Evolutionary conservation across 2,329 filamentous ascomycete genomes (phyloP).

Genomic region (Ceratocystis albifundus): DNA sequence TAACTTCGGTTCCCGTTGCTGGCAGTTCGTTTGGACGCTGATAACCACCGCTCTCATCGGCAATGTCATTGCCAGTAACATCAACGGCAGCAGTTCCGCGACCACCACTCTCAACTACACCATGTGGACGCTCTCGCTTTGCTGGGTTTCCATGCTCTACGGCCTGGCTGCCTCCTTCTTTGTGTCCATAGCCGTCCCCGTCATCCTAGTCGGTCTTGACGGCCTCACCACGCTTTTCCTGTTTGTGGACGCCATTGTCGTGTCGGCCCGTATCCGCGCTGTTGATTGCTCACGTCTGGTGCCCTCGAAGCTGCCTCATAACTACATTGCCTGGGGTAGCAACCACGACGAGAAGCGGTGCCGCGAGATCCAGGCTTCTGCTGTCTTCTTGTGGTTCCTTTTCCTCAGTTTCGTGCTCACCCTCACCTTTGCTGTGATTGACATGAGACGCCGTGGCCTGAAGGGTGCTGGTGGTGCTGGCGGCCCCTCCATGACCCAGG

Average conservation of each 20-base stretch:
- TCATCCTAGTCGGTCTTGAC: constrained; percentile 47
- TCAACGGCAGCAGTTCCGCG: constrained; percentile 34
- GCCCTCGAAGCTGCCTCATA: constrained; percentile 29
- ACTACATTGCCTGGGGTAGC: constrained; percentile 54
- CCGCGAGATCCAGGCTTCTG: constrained; percentile 61
- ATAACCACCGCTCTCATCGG: constrained; percentile 46
- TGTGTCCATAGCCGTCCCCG: constrained; percentile 40
- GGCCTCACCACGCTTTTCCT: constrained; percentile 52
- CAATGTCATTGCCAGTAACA: constrained; percentile 45
- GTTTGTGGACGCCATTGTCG: constrained; percentile 57
- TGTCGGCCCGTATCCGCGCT: constrained; percentile 56
- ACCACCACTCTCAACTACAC: constrained; percentile 47
- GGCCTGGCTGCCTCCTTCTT: constrained; percentile 48
- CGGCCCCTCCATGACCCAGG: constrained; percentile 46
- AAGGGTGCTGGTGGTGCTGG: constrained; percentile 36
- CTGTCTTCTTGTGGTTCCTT: constrained; percentile 70
- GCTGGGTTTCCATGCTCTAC: constrained; percentile 54
- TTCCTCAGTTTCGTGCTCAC: constrained; percentile 50
- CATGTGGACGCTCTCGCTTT: constrained; percentile 58
- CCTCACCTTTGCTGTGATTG: constrained; percentile 44
- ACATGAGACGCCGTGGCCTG: constrained; percentile 39
- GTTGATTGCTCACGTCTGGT: constrained; percentile 53
- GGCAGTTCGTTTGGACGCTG: constrained; percentile 43
- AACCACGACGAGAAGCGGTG: constrained; percentile 51
- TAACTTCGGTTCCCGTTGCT: constrained; percentile 36